phyloP scores from a whole-genome alignment of 1,139 yeast genomes.

The Blastobotrys buckinghamii region DNA sequence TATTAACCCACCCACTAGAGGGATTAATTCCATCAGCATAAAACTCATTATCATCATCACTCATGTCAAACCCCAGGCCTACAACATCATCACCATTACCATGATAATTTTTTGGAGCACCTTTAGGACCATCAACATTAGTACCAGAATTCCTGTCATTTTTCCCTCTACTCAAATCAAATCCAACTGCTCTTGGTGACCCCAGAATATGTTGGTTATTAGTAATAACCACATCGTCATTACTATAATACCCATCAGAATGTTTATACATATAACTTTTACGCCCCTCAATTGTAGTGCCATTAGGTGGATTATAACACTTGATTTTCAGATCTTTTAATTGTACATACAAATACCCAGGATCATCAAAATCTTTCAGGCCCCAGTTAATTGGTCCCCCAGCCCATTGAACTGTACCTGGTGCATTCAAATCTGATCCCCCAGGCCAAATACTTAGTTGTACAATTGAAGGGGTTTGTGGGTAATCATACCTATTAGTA shows the following conservation, averaged over 20 bases:
- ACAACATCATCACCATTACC: background rate
- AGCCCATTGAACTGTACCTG: slow-evolving; percentile 89
- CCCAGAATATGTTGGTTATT: slow-evolving; percentile 57
- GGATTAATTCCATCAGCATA: background rate
- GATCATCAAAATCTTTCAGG: slow-evolving; percentile 59
- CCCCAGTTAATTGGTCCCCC: slow-evolving; percentile 88
- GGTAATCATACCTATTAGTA: slow-evolving; percentile 52
- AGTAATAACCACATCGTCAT: slow-evolving; percentile 41
- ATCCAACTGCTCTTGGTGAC: slow-evolving; percentile 56
- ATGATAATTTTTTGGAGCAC: no score
- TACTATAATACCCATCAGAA: slow-evolving; percentile 37
- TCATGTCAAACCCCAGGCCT: background rate
- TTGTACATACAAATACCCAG: slow-evolving; percentile 73
- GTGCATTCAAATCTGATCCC: slow-evolving; percentile 57
- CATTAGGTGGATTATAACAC: slow-evolving; percentile 45
- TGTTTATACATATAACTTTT: slow-evolving; percentile 49
- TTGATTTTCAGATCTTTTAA: slow-evolving; percentile 54
- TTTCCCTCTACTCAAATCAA: slow-evolving; percentile 42
- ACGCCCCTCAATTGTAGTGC: background rate
- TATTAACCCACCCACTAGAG: no score
- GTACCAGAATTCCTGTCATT: slow-evolving; percentile 21
- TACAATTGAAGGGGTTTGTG: slow-evolving; percentile 88
- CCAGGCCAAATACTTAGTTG: slow-evolving; percentile 94
- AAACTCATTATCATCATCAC: background rate
- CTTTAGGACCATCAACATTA: background rate